Conservation (phyloP, 805 yeast species). For the Clavispora asparagi region DNA sequence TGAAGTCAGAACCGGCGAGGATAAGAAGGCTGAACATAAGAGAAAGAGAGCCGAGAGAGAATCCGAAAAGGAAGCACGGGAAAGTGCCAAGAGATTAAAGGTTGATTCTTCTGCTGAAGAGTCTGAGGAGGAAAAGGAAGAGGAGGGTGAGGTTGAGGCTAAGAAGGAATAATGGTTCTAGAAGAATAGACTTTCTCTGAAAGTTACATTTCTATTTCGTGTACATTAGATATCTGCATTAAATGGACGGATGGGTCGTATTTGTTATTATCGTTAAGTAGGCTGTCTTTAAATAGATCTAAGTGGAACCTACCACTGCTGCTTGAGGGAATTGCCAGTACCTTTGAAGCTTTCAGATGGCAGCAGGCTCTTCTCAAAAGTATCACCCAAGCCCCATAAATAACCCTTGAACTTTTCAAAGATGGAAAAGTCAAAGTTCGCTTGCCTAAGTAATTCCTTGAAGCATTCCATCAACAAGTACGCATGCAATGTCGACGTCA, state of each 20-base stretch:
- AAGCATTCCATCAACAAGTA: conserved; percentile 61
- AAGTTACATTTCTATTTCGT: neutral
- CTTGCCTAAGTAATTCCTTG: conserved; percentile 45
- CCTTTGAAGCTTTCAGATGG: conserved; percentile 35
- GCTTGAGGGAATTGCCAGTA: conserved; percentile 23
- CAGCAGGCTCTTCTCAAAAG: conserved; percentile 4
- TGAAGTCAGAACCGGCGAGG: conserved; percentile 53
- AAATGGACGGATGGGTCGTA: conserved; percentile 2
- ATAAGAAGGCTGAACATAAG: conserved; percentile 48
- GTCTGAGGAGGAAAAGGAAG: conserved; percentile 18
- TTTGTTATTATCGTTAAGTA: neutral
- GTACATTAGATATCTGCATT: conserved; percentile 12
- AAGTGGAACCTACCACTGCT: neutral
- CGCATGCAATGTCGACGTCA: conserved; percentile 56
- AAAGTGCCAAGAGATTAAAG: conserved; percentile 21
- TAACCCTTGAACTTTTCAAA: conserved; percentile 41
- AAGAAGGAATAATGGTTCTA: neutral
- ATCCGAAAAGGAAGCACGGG: conserved; percentile 22
- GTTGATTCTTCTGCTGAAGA: conserved; percentile 18
- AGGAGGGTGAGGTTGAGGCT: conserved; percentile 4
- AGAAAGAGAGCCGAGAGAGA: conserved; percentile 50
- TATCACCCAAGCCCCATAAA: conserved; percentile 46
- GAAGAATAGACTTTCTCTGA: neutral
- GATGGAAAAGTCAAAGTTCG: conserved; percentile 16
- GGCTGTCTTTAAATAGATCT: neutral